phyloP scores from a whole-genome alignment of 305 asterid genomes.

The Nicotiana rustica region DNA sequence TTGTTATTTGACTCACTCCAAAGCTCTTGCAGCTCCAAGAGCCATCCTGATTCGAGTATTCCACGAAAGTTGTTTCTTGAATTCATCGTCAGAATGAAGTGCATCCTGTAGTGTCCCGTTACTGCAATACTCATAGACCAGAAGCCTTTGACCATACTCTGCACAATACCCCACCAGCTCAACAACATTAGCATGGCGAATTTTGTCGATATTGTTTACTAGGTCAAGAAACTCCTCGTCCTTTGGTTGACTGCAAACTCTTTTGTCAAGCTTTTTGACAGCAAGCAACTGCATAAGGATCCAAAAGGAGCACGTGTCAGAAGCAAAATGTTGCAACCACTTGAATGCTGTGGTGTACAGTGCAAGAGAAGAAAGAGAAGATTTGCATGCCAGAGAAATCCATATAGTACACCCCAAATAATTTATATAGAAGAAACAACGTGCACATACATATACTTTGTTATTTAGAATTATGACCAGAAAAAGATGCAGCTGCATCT shows the following conservation, averaged over 20 bases:
- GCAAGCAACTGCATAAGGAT: conserved; percentile 77
- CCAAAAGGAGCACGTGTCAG: conserved; percentile 36
- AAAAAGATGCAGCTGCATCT: neutral
- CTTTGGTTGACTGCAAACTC: conserved; percentile 77
- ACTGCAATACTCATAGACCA: conserved; percentile 80
- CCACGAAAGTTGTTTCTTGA: conserved; percentile 83
- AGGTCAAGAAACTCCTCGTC: conserved; percentile 86
- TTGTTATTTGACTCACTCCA: conserved; percentile 67
- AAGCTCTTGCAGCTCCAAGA: conserved; percentile 98
- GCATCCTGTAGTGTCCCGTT: conserved; percentile 91
- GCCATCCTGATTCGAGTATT: conserved; percentile 91
- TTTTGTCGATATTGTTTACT: conserved; percentile 73
- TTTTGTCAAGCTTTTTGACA: conserved; percentile 83
- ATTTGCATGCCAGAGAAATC: conserved; percentile 28
- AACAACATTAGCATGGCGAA: conserved; percentile 95
- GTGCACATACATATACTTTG: neutral
- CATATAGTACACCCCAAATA: neutral
- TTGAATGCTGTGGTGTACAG: neutral
- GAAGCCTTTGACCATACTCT: conserved; percentile 89
- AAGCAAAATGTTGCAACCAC: conserved; percentile 22
- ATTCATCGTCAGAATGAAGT: conserved; percentile 83
- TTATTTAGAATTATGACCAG: neutral
- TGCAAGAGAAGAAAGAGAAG: conserved; percentile 11
- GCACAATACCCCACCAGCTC: conserved; percentile 95
- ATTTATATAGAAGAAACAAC: neutral